Percentiles rank a stretch among this genome's conserved stretches.
Evolutionary conservation across 2,329 filamentous ascomycete genomes (phyloP).

Genomic region (Fusarium neocosmosporiellum): DNA sequence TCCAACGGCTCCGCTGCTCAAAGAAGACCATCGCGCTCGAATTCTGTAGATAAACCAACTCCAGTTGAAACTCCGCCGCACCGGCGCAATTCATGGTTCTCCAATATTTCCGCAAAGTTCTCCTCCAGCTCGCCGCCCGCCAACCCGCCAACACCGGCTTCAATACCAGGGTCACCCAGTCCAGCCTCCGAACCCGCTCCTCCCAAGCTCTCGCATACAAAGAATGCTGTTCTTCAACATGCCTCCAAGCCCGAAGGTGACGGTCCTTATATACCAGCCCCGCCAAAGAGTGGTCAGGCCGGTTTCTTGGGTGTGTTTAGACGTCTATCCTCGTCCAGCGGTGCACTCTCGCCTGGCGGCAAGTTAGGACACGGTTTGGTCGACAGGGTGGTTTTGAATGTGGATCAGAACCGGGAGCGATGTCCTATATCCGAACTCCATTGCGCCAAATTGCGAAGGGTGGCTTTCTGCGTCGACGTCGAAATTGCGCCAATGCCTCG

Average conservation of each 20-base stretch:
- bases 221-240: slow-evolving; percentile 70
- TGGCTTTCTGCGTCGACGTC: slow-evolving; percentile 96
- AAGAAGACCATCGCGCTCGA: slow-evolving; percentile 47
- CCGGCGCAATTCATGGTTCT: slow-evolving; percentile 88
- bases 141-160: slow-evolving; percentile 46
- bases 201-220: slow-evolving; percentile 61
- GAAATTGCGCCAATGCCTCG: slow-evolving; percentile 91
- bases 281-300: slow-evolving; percentile 74
- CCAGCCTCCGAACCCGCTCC: slow-evolving; percentile 55
- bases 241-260: slow-evolving; percentile 67
- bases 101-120: slow-evolving; percentile 92
- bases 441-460: slow-evolving; percentile 82
- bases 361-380: slow-evolving; percentile 73
- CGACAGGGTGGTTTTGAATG: slow-evolving; percentile 83
- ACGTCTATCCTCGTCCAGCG: slow-evolving; percentile 78
- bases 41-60: slow-evolving; percentile 50
- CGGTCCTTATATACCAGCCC: slow-evolving; percentile 78
- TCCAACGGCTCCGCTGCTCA: slow-evolving; percentile 39
- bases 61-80: slow-evolving; percentile 52
- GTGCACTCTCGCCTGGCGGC: slow-evolving; percentile 35
- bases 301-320: slow-evolving; percentile 87
- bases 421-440: slow-evolving; percentile 84
- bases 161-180: slow-evolving; percentile 42
- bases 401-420: slow-evolving; percentile 82
- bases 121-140: slow-evolving; percentile 57